Conservation (phyloP, 2,329 filamentous ascomycete genomes). For the Aspergillus fischeri region DNA sequence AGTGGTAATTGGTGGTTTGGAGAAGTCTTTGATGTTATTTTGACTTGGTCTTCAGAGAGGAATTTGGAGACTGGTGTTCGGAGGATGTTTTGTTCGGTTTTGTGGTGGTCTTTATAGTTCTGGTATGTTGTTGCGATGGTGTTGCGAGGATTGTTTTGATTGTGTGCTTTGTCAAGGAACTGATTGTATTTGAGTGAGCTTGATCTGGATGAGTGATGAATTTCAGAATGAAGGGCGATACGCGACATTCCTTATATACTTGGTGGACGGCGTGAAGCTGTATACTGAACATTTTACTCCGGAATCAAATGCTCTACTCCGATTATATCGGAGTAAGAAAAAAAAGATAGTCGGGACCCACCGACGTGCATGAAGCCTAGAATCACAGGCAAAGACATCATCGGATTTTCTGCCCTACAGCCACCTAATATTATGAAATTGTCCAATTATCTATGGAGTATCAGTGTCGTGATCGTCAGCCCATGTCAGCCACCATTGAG, state of each 20-base stretch:
- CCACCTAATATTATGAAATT: neutral
- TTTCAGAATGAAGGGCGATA: neutral
- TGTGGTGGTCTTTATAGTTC: neutral
- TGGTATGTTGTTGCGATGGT: neutral
- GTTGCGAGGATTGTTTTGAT: neutral
- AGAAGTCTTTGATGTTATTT: conserved; percentile 1
- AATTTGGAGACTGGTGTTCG: neutral
- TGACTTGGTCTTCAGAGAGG: neutral
- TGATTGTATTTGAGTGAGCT: neutral
- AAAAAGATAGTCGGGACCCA: neutral
- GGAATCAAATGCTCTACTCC: neutral
- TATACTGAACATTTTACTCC: neutral
- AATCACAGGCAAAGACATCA: neutral
- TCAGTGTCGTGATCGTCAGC: neutral
- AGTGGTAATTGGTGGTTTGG: neutral
- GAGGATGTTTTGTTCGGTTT: neutral
- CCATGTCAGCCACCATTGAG: neutral
- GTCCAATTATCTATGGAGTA: neutral
- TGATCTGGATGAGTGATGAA: neutral
- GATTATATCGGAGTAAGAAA: neutral
- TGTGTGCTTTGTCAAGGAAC: neutral
- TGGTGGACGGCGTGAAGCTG: neutral
- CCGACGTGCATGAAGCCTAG: neutral
- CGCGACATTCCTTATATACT: neutral
- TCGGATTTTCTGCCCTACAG: neutral